Percentiles rank a stretch among this genome's conserved stretches.
Conservation (phyloP, 768 basidiomycete genomes). For the Auriscalpium vulgare region DNA sequence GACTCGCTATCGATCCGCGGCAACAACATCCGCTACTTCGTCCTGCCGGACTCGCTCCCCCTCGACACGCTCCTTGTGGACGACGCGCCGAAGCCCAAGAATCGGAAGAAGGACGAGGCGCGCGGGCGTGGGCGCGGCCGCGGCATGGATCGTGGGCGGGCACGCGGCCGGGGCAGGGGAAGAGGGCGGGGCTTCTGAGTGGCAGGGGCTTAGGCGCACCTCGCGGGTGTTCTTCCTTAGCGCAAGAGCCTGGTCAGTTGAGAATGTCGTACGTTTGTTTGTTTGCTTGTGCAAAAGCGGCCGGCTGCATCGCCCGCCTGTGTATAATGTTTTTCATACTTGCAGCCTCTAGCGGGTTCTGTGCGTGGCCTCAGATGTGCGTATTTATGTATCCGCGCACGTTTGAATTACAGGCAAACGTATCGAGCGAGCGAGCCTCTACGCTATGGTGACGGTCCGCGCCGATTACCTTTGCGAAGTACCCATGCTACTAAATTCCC, state of each 20-base stretch:
- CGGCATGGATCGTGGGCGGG: slow-evolving; percentile 39
- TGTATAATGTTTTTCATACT: not conserved
- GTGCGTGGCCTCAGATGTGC: not conserved
- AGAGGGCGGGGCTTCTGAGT: slow-evolving; percentile 28
- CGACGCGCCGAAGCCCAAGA: slow-evolving; percentile 95
- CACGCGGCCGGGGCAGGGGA: slow-evolving; percentile 50
- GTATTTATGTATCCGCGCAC: not conserved
- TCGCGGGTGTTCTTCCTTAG: not conserved
- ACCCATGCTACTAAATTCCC: slow-evolving; percentile 5
- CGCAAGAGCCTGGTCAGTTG: not conserved
- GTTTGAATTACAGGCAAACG: not conserved
- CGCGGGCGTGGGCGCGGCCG: slow-evolving; percentile 57
- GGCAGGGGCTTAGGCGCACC: not conserved
- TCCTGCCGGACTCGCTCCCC: slow-evolving; percentile 95
- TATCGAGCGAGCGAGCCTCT: no score
- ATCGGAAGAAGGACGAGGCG: slow-evolving; percentile 78
- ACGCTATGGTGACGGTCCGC: not conserved
- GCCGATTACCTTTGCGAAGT: not conserved
- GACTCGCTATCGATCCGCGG: slow-evolving; percentile 93
- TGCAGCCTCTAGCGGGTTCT: not conserved
- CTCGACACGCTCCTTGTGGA: slow-evolving; percentile 95
- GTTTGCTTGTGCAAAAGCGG: slow-evolving; percentile 1
- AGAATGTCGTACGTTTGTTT: not conserved
- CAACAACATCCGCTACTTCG: slow-evolving; percentile 94
- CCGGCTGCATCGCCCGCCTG: not conserved